These are phyloP conservation scores for Sonneratia alba DNA, from an alignment of 345 rosid species.

Conservation along the genomic window DNA sequence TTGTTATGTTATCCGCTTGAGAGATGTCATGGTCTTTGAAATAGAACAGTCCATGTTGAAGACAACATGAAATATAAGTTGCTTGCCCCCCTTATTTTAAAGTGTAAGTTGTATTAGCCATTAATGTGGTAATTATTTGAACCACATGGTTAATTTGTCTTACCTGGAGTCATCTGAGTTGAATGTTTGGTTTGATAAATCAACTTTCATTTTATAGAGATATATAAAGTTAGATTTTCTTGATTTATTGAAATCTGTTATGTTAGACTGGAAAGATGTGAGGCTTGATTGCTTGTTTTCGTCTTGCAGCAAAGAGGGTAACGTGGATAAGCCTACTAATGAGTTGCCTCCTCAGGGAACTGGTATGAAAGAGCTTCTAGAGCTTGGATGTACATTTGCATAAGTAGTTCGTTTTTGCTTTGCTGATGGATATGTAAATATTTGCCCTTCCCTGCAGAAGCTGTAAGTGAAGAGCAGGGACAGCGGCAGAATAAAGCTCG, in stretches of 20 bases:
- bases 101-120: neutral
- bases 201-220: neutral
- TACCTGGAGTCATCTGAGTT: neutral
- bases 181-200: neutral
- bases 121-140: too few relatives aligned
- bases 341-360: conserved; percentile 45
- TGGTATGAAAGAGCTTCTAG: conserved; percentile 28
- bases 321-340: conserved; percentile 28
- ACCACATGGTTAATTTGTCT: neutral
- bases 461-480: conserved; percentile 39
- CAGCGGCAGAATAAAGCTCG: conserved; percentile 33
- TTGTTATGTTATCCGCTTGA: too few relatives aligned
- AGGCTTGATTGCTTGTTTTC: conserved; percentile 12
- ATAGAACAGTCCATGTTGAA: too few relatives aligned
- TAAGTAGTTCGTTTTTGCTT: neutral
- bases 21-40: too few relatives aligned
- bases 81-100: neutral
- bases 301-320: conserved; percentile 46
- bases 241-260: neutral
- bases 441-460: conserved; percentile 25
- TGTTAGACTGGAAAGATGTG: neutral
- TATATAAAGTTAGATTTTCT: neutral
- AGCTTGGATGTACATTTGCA: neutral
- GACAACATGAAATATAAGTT: neutral
- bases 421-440: neutral